These are phyloP conservation scores for Tuber aestivum DNA, from an alignment of 495 filamentous ascomycete species.

Conservation along the genomic window DNA sequence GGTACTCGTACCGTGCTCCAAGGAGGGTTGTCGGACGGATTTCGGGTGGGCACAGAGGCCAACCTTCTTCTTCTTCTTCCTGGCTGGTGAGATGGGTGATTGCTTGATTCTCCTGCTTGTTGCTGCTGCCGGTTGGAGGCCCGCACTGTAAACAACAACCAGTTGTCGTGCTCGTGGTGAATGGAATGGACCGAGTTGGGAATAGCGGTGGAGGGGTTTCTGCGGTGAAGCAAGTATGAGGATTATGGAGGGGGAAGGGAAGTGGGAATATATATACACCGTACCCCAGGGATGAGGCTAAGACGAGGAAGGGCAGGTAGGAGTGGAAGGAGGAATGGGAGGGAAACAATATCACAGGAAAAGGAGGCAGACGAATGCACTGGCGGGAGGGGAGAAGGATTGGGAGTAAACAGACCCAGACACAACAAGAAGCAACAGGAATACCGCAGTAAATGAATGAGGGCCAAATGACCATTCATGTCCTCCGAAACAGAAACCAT, in stretches of 20 bases:
- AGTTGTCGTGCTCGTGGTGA: background rate
- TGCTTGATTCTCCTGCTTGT: background rate
- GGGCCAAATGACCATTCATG: background rate
- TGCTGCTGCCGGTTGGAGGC: background rate
- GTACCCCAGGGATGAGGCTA: background rate
- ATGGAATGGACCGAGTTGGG: background rate
- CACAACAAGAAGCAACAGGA: background rate
- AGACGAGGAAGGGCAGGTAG: background rate
- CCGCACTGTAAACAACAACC: background rate
- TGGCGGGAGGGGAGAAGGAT: background rate
- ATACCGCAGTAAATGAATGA: background rate
- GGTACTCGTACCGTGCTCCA: too few relatives aligned
- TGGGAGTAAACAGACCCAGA: conserved; percentile 5
- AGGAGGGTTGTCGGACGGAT: conserved; percentile 1
- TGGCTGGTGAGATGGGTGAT: background rate
- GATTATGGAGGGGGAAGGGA: background rate
- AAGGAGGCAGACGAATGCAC: conserved; percentile 1
- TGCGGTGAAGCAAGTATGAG: background rate
- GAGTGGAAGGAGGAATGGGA: background rate
- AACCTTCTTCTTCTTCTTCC: background rate
- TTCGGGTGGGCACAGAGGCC: background rate
- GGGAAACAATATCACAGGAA: background rate
- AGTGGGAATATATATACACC: background rate
- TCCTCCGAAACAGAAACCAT: background rate
- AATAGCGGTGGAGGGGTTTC: background rate